These are phyloP conservation scores for Fusarium clavum DNA, from an alignment of 2,329 filamentous ascomycete species.

Conservation along the genomic window DNA sequence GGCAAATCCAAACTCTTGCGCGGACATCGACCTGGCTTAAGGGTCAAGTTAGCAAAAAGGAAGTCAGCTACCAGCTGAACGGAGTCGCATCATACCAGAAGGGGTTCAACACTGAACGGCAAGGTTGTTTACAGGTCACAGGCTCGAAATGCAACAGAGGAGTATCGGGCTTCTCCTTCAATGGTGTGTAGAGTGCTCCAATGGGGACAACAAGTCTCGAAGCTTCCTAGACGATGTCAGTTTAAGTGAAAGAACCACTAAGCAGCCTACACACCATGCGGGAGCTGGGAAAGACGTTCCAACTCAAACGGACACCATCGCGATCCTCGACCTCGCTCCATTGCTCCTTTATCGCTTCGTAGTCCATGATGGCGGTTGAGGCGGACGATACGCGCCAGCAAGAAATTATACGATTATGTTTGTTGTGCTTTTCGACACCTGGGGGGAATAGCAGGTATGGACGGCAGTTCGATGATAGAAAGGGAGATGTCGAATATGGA, in stretches of 20 bases:
- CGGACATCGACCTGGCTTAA: conserved; percentile 83
- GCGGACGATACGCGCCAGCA: background rate
- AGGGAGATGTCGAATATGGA: background rate
- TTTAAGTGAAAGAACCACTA: background rate
- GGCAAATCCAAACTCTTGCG: conserved; percentile 88
- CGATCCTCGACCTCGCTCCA: conserved; percentile 97
- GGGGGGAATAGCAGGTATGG: background rate
- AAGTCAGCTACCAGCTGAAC: too few species aligned
- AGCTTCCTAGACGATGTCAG: conserved; percentile 74
- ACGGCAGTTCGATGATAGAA: background rate
- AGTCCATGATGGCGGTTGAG: conserved; percentile 74
- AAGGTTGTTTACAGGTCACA: conserved; percentile 95
- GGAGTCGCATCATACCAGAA: conserved; percentile 75
- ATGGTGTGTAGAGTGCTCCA: conserved; percentile 91
- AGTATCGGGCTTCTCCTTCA: conserved; percentile 93
- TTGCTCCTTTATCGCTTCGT: conserved; percentile 92
- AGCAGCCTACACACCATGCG: conserved; percentile 78
- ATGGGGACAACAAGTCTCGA: conserved; percentile 95
- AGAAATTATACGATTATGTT: background rate
- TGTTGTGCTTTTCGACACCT: background rate
- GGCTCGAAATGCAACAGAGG: conserved; percentile 95
- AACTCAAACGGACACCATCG: conserved; percentile 95
- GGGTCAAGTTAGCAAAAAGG: conserved; percentile 41
- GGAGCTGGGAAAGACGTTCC: conserved; percentile 98
- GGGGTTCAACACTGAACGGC: conserved; percentile 94